These are phyloP conservation scores for Cytospora piceae DNA, from an alignment of 2,329 filamentous ascomycete genomes.

Conservation along the genomic window DNA sequence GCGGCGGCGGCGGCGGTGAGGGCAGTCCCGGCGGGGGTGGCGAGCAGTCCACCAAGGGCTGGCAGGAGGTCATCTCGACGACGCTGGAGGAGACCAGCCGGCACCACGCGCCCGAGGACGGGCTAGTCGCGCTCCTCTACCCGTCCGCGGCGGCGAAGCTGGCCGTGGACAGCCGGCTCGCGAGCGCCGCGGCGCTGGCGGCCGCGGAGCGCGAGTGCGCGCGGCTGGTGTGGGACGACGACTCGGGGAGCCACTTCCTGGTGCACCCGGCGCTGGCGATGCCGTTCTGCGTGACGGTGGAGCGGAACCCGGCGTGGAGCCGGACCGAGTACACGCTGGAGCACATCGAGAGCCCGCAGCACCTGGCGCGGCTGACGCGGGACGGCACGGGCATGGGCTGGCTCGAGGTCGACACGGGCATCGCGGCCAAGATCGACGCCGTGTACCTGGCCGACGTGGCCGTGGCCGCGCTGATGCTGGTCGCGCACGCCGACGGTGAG, in stretches of 20 bases:
- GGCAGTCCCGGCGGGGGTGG: conserved; percentile 36
- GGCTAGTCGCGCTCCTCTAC: conserved; percentile 70
- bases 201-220: conserved; percentile 72
- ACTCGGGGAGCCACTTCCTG: conserved; percentile 62
- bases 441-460: conserved; percentile 67
- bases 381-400: conserved; percentile 63
- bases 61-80: conserved; percentile 62
- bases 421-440: conserved; percentile 62
- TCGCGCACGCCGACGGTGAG: conserved; percentile 60
- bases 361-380: conserved; percentile 63
- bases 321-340: conserved; percentile 67
- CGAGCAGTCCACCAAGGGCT: conserved; percentile 48
- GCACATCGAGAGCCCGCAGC: conserved; percentile 64
- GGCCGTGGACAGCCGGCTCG: conserved; percentile 55
- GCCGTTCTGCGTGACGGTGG: conserved; percentile 64
- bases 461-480: conserved; percentile 62
- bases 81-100: conserved; percentile 60
- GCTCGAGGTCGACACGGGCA: conserved; percentile 64
- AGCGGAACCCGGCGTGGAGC: conserved; percentile 62
- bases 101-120: conserved; percentile 60
- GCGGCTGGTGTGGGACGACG: conserved; percentile 72
- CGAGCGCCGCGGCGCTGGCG: conserved; percentile 51
- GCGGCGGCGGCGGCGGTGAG: conserved; percentile 35
- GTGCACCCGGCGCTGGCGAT: conserved; percentile 66
- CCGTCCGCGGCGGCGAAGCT: conserved; percentile 66